phyloP scores from a whole-genome alignment of 2,329 filamentous ascomycete genomes.

The Hortaea sp. region DNA sequence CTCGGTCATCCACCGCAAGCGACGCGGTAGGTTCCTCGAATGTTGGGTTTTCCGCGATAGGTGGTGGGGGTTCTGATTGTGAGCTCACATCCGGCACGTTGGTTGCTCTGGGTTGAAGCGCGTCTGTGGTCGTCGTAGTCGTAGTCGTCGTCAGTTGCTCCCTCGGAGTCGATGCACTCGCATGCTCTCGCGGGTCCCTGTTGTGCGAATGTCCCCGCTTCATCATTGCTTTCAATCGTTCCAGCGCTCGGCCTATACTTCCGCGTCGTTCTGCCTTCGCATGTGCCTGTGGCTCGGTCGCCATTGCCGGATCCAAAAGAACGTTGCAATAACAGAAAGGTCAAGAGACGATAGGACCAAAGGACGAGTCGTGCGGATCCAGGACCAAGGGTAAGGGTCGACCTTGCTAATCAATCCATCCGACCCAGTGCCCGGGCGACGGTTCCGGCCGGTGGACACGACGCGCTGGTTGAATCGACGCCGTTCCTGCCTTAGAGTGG shows the following conservation, averaged over 20 bases:
- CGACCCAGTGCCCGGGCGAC: not conserved
- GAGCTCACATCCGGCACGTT: no score
- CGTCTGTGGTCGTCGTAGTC: no score
- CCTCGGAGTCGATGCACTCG: not conserved
- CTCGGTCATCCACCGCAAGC: slow-evolving; percentile 3
- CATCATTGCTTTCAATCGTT: slow-evolving; percentile 14
- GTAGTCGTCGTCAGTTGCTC: not conserved
- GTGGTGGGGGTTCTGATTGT: no score
- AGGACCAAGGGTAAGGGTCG: not conserved
- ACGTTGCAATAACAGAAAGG: no score
- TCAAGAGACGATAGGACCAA: no score
- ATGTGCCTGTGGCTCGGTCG: not conserved
- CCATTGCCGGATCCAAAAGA: not conserved
- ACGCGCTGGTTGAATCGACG: no score
- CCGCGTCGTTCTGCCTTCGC: slow-evolving; percentile 6
- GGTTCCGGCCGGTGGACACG: no score
- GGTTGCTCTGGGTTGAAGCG: no score
- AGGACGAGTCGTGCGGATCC: not conserved
- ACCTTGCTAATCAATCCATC: not conserved
- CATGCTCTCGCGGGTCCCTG: not conserved
- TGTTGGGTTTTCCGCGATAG: no score
- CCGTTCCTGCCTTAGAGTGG: no score
- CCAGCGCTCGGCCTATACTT: slow-evolving; percentile 17
- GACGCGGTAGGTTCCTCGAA: not conserved
- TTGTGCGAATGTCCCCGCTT: slow-evolving; percentile 10